Percentiles rank a stretch among this genome's conserved stretches.
Evolutionary conservation across 495 filamentous ascomycete species (phyloP).

Genomic region (Barbatosphaeria neglecta): DNA sequence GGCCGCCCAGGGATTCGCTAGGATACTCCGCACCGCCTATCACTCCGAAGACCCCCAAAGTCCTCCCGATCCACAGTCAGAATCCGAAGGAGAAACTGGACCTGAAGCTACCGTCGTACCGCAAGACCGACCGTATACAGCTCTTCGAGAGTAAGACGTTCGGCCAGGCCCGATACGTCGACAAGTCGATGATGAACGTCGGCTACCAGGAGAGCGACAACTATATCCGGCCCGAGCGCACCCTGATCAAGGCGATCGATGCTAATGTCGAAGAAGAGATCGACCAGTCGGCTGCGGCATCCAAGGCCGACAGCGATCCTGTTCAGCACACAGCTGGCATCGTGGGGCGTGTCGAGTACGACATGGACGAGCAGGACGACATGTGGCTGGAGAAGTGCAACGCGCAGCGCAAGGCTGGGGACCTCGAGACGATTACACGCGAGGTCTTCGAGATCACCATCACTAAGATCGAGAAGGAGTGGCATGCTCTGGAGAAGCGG

Average conservation of each 20-base stretch:
- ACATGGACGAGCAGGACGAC: conserved; percentile 99
- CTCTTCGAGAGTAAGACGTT: conserved; percentile 45
- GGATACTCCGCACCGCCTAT: conserved; percentile 31
- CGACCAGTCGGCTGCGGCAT: conserved; percentile 49
- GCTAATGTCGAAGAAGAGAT: conserved; percentile 72
- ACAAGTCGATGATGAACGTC: conserved; percentile 84
- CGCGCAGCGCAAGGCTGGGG: conserved; percentile 53
- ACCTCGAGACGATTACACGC: conserved; percentile 71
- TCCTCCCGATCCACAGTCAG: conserved; percentile 41
- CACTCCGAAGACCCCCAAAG: conserved; percentile 32
- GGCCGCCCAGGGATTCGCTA: conserved; percentile 35
- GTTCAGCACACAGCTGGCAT: conserved; percentile 19
- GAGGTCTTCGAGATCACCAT: conserved; percentile 95
- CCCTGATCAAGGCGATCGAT: conserved; percentile 65
- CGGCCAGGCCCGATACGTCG: conserved; percentile 52
- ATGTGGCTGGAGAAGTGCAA: conserved; percentile 89
- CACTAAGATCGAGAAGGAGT: conserved; percentile 98
- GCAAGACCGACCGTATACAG: conserved; percentile 41
- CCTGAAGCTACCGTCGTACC: conserved; percentile 45
- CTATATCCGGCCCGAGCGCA: conserved; percentile 64
- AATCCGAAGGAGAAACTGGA: conserved; percentile 49
- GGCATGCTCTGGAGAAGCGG: conserved; percentile 88
- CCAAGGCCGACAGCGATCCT: conserved; percentile 50
- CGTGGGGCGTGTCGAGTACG: conserved; percentile 84
- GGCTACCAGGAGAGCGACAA: conserved; percentile 92